Conservation (phyloP, 106 monocot species). For the Phalaenopsis aphrodite region DNA sequence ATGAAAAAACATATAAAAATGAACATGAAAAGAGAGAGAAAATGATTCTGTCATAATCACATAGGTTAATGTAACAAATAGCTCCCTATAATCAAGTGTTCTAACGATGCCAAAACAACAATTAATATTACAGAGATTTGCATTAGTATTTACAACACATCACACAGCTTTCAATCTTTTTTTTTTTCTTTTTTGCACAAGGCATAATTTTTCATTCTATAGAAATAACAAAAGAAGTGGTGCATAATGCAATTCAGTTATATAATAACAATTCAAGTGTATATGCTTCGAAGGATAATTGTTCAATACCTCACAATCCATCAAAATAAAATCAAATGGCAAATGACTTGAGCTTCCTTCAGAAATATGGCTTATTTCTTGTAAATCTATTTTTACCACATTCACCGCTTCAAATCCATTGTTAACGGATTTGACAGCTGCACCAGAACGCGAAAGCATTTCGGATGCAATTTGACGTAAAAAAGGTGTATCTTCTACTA, state of each 20-base stretch:
- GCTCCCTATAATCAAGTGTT: background rate
- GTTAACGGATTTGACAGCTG: conserved; percentile 27
- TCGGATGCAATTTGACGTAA: conserved; percentile 21
- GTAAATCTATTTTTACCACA: conserved; percentile 27
- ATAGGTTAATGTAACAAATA: background rate
- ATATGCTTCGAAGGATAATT: background rate
- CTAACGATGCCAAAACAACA: background rate
- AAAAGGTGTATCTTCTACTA: conserved; percentile 47
- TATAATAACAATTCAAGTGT: background rate
- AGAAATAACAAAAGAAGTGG: background rate
- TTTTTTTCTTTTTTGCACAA: background rate
- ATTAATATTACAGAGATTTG: background rate
- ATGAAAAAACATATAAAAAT: too few relatives aligned
- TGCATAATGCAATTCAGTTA: background rate
- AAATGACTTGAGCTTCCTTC: conserved; percentile 12
- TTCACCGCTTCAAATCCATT: conserved; percentile 62
- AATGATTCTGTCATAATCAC: too few relatives aligned
- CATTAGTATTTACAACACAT: background rate
- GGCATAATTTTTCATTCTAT: background rate
- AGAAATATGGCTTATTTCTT: conserved; percentile 1
- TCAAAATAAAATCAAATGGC: conserved; percentile 43
- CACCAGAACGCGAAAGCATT: conserved; percentile 44
- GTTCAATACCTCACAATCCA: conserved; percentile 67
- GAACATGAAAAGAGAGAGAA: too few relatives aligned
- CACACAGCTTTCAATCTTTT: background rate